phyloP scores from a whole-genome alignment of 257 asterid genomes.

The Scutellaria baicalensis region DNA sequence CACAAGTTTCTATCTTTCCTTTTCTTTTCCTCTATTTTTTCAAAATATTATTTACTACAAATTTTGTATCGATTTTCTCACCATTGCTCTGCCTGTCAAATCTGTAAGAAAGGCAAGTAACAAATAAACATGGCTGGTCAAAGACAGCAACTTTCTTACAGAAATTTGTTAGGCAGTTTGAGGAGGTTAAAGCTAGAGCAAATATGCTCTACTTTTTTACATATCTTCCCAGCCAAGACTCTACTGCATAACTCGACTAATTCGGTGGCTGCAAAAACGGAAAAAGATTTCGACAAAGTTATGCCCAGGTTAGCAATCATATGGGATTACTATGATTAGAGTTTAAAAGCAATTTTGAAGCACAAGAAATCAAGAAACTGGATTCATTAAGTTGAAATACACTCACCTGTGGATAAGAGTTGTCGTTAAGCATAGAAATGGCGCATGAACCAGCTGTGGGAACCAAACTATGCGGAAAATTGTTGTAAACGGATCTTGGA shows the following conservation, averaged over 20 bases:
- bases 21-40: background rate
- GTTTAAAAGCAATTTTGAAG: background rate
- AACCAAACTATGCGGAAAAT: slow-evolving; percentile 32
- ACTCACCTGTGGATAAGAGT: slow-evolving; percentile 57
- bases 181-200: slow-evolving; percentile 5
- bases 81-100: background rate
- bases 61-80: slow-evolving; percentile 7
- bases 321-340: too few species aligned
- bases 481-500: slow-evolving; percentile 43
- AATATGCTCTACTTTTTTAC: background rate
- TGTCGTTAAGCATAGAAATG: slow-evolving; percentile 40
- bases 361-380: background rate
- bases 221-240: slow-evolving; percentile 1
- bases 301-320: background rate
- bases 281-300: background rate
- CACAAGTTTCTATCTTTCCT: slow-evolving; percentile 1
- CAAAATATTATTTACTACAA: background rate
- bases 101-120: slow-evolving; percentile 11
- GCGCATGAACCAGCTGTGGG: slow-evolving; percentile 33
- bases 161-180: background rate
- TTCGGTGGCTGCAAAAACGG: slow-evolving; percentile 39
- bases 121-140: background rate
- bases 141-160: slow-evolving; percentile 9
- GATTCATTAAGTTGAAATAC: background rate
- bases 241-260: background rate